Conservation (phyloP, 805 yeast genomes). For the Soucietia sequanensis region DNA sequence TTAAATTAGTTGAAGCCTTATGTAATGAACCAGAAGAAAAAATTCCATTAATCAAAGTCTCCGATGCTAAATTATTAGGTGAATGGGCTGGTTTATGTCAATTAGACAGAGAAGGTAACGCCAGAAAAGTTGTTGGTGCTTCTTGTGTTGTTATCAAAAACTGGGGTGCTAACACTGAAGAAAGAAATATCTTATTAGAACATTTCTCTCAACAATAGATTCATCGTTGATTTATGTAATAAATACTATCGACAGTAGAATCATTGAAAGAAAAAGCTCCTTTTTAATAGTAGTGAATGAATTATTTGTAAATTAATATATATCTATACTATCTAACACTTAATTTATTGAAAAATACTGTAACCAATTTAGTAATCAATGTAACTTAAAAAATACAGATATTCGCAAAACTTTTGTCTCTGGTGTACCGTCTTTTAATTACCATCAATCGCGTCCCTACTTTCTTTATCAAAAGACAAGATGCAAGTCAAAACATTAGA, state of each 20-base stretch:
- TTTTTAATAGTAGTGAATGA: neutral
- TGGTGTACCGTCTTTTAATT: too few relatives aligned
- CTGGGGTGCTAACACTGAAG: slow-evolving; percentile 99
- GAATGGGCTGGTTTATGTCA: slow-evolving; percentile 99
- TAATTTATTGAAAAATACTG: too few relatives aligned
- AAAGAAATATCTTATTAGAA: slow-evolving; percentile 93
- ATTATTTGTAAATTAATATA: slow-evolving; percentile 1
- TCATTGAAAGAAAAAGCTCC: slow-evolving; percentile 1
- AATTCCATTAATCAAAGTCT: slow-evolving; percentile 98
- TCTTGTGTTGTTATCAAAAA: slow-evolving; percentile 98
- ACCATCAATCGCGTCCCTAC: too few relatives aligned
- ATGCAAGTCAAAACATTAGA: too few relatives aligned
- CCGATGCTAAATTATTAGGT: slow-evolving; percentile 99
- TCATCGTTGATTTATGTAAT: slow-evolving; percentile 7
- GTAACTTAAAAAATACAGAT: too few relatives aligned
- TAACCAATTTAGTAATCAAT: too few relatives aligned
- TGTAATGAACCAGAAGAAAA: slow-evolving; percentile 96
- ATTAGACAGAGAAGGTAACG: slow-evolving; percentile 99
- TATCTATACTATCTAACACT: neutral
- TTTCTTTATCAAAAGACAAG: too few relatives aligned
- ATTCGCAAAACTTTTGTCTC: too few relatives aligned
- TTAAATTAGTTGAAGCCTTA: slow-evolving; percentile 97
- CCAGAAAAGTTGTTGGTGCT: slow-evolving; percentile 99
- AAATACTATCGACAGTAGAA: neutral
- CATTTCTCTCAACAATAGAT: slow-evolving; percentile 88